Conservation (phyloP, 768 basidiomycete species). For the Pluteus cervinus region DNA sequence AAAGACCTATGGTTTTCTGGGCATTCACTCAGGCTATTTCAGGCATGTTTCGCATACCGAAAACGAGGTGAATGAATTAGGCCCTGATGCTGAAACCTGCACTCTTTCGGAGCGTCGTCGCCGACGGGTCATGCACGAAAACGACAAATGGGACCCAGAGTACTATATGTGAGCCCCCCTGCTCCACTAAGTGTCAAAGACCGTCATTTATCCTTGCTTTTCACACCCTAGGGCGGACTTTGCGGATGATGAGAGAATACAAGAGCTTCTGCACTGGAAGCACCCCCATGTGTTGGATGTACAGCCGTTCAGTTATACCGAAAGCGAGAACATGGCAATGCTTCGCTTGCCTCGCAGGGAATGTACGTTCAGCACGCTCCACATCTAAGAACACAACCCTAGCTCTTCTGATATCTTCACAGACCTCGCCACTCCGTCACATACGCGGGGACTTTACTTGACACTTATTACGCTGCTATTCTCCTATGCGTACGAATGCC, state of each 20-base stretch:
- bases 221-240: constrained; percentile 65
- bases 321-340: constrained; percentile 66
- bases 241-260: constrained; percentile 70
- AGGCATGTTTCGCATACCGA: constrained; percentile 64
- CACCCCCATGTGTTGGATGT: constrained; percentile 40
- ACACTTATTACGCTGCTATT: constrained; percentile 69
- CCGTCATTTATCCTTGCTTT: constrained; percentile 8
- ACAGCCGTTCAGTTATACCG: constrained; percentile 49
- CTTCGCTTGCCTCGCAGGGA: constrained; percentile 51
- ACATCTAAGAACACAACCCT: background rate
- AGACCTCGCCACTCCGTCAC: constrained; percentile 57
- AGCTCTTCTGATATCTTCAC: constrained; percentile 1
- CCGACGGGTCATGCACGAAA: constrained; percentile 54
- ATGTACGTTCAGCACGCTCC: constrained; percentile 29
- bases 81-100: constrained; percentile 56
- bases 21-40: constrained; percentile 73
- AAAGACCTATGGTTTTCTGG: constrained; percentile 70
- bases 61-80: constrained; percentile 81
- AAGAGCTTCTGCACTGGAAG: constrained; percentile 61
- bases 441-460: constrained; percentile 61
- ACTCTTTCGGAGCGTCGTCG: constrained; percentile 42
- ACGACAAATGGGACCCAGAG: constrained; percentile 78
- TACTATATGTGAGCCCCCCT: constrained; percentile 63
- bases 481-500: constrained; percentile 75
- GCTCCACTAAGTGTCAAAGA: background rate